Base-by-base conservation (phyloP, 805 yeast species). In the Ogataea angusta region DNA sequence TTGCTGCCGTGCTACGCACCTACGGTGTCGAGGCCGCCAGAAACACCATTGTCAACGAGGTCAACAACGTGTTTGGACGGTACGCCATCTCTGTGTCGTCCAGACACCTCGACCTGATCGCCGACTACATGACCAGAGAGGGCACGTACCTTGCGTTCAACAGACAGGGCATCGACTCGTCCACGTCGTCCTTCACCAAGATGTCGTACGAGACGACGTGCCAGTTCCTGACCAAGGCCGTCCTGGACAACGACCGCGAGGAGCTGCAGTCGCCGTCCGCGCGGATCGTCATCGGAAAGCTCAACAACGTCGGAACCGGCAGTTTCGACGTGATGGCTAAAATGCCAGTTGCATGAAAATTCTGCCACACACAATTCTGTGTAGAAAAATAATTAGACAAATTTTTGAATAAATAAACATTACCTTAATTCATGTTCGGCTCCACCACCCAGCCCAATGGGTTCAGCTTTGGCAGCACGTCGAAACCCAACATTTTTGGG, bases 21-120 rank as follows among this genome's bases (percentile, higher is more conserved):
- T 93, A 93, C 57, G 99, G 99, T 64, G 99, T 91, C 38, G 99
- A 95, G 69, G 99, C 99, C 35, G 99, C 99, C 15, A 80, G 99
- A 67, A 88, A 89, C 65, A 93, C 99, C 24, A 86, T 93, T 70
- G 98, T 89, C 22, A 83, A 87, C 57, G 99, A 93, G 73, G 86
- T 93, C 63, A 85, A 86, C 68, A 85, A 87, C 55, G 99, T 93
- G 55, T 93, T 93, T 78, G 87, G 88, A 46, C 89, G 95, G 39
- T 93, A 93, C 67, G 98, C 98, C 57, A 93, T 93, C 60, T 70
- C 89, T 45, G 99, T 93, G 45, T 84, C 93, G 42, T 71, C 79
- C 39, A 87, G 99, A 65, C 99, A 93, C 70, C 79, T 93, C 68
- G 99, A 93, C 62, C 78, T 93, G 63, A 83, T 93, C 64, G 99